Conservation (phyloP, 1,284 basidiomycete genomes). For the Ustilago crameri region DNA sequence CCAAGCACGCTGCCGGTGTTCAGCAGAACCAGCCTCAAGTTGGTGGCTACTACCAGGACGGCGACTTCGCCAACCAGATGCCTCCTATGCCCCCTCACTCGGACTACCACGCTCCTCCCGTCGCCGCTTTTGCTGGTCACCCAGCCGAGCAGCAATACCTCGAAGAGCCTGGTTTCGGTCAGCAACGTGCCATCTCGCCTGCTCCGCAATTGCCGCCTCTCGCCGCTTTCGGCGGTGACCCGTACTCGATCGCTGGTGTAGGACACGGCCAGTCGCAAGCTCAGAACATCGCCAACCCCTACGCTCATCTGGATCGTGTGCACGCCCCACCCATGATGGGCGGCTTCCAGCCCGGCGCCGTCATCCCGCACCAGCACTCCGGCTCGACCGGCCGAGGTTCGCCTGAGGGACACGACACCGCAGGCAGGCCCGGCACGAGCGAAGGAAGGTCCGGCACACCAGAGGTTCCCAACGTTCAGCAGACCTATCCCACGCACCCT, state of each 20-base stretch:
- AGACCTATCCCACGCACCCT: constrained; percentile 34
- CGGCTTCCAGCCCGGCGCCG: constrained; percentile 16
- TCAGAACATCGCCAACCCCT: constrained; percentile 59
- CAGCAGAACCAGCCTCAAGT: constrained; percentile 45
- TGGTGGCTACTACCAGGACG: constrained; percentile 53
- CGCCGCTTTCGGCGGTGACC: constrained; percentile 57
- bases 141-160: constrained; percentile 29
- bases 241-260: constrained; percentile 56
- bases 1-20: constrained; percentile 59
- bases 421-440: constrained; percentile 46
- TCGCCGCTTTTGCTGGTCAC: constrained; percentile 37
- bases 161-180: constrained; percentile 37
- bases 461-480: constrained; percentile 59
- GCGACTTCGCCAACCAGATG: constrained; percentile 26
- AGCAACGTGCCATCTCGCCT: constrained; percentile 32
- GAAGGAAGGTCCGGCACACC: constrained; percentile 57
- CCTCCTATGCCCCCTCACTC: constrained; percentile 21
- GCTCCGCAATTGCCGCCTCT: constrained; percentile 56
- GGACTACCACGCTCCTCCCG: constrained; percentile 36
- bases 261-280: constrained; percentile 39
- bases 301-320: constrained; percentile 60
- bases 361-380: constrained; percentile 11
- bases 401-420: constrained; percentile 23
- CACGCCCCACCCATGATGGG: constrained; percentile 14
- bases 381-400: constrained; percentile 16